Base-by-base conservation (phyloP, 2,329 filamentous ascomycete genomes). In the Pseudodiploospora longispora region DNA sequence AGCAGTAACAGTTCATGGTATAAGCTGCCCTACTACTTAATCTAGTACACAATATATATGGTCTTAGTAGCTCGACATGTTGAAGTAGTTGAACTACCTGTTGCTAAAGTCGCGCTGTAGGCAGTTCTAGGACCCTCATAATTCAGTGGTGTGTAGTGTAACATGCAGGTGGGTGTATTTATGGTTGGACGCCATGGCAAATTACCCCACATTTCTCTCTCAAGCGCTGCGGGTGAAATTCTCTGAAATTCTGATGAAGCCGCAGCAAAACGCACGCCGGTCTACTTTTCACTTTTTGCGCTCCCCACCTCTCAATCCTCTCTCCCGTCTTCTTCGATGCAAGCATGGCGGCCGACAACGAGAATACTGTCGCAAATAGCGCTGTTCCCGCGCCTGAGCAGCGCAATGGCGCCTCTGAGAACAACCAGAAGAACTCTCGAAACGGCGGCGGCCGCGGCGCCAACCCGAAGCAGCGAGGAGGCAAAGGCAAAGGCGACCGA, bases 261-360 rank as follows among this genome's bases (percentile, higher is more conserved):
- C 29, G 42, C 42, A 6, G 40, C 28, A n/a, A 38, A 41, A 40
- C 39, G 43, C 33, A 28, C 36, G 10, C 27, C 35, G 9, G 30
- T 19, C 39, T 19, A 19, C 39, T 27, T 37, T 30, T 40, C 36
- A 29, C 28, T 19, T 8, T 35, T 39, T 29, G 28, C 42, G 12
- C 35, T 10, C 12, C 3, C 5, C 19, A 19, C 19, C 3, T 37
- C 10, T 12, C 28, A 38, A 38, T 42, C 55, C 5, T 32, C 19
- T 19, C 19, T 19, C 19, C 42, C 27, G 31, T 27, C 40, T 30
- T 39, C 9, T 38, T 48, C 53, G 48, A 63, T 64, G 59, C 55
- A 56, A 54, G 37, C 47, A 64, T 64, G 61, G 59, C 58, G 50
- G 52, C 55, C 52, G 52, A 51, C 51, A 52, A 57, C 46, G 59